Percentiles rank a stretch among this genome's conserved stretches.
phyloP scores from a whole-genome alignment of 2,329 filamentous ascomycete species.

The Ampelomyces quisqualis region DNA sequence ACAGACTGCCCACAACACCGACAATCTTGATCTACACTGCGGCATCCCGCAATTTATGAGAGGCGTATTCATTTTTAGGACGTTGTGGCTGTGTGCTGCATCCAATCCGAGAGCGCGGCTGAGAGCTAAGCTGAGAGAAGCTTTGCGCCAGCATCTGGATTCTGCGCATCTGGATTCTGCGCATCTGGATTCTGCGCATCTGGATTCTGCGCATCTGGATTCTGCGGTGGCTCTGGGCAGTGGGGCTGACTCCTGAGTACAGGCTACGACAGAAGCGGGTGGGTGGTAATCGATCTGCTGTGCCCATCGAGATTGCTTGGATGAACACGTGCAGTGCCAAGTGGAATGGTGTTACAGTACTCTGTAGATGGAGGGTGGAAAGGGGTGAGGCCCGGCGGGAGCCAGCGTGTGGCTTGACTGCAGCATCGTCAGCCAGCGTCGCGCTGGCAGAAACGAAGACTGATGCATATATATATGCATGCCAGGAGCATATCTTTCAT shows the following conservation, averaged over 20 bases:
- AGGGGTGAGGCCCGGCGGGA: background rate
- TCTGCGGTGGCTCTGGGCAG: too few species aligned
- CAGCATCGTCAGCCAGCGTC: constrained; percentile 1
- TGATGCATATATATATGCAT: background rate
- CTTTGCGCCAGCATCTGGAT: constrained; percentile 6
- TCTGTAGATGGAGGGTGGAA: too few species aligned
- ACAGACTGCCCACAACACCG: background rate
- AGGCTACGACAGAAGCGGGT: constrained; percentile 3
- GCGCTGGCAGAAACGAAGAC: background rate
- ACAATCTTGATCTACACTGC: constrained; percentile 3
- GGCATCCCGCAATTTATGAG: constrained; percentile 9
- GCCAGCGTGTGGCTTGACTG: background rate
- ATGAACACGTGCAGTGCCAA: constrained; percentile 6
- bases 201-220: too few species aligned
- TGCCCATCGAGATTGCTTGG: constrained; percentile 4
- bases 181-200: too few species aligned
- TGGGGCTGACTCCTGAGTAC: too few species aligned
- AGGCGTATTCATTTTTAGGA: constrained; percentile 11
- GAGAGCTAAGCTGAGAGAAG: constrained; percentile 12
- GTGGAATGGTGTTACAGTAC: background rate
- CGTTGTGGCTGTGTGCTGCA: constrained; percentile 12
- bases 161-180: too few species aligned
- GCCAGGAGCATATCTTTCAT: background rate
- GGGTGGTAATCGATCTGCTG: background rate
- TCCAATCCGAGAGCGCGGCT: constrained; percentile 7